Base-by-base conservation (phyloP, 2,329 filamentous ascomycete species). In the Microcyclosporella mali region DNA sequence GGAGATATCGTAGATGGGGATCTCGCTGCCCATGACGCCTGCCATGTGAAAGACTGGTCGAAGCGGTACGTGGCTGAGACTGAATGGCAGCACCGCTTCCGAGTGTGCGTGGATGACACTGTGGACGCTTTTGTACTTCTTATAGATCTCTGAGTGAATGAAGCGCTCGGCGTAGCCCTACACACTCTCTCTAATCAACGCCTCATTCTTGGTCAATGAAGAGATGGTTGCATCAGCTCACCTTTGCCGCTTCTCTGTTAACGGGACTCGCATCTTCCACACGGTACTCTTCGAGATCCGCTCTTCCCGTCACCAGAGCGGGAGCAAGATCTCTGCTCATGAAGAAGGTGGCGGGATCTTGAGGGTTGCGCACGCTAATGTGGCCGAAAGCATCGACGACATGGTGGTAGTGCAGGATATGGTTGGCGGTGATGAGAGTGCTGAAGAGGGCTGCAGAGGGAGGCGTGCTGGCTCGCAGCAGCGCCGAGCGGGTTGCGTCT, bases 91-190 rank as follows among this genome's bases (percentile, higher is more conserved):
- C 2, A 72, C 65, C 32, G 66, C 63, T 36, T 62, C 58, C 15
- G 57, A 53, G 50, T 72, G 70, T 12, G 63, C 65, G 48, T 72
- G 69, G 1, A 72, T 60, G 2, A 73, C 67, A 34, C 62, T 59
- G 32, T 70, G 66, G 14, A 72, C 64, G 4, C 56, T 59, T 1
- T 62, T 63, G 51, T 69, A 72, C 32, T 60, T 59, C 53, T 70
- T 70, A 53, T 70, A 70, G 12, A 71, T 66, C 44, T 63, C 60
- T 19, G 51, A 56, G 54, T 73, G 70, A 38, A 72, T 70, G 51
- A 62, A 66, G 14, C 70, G 59, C 54, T 73, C 70, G 3, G 62
- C 43, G 42, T 67, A 72, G 6, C 53, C 57, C 38, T 25, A 25
- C 21, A 25, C 9, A 25, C n/a, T n/a, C n/a, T n/a, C n/a, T n/a